Percentiles rank a stretch among this genome's conserved stretches.
Conservation (phyloP, 2,329 filamentous ascomycete species). For the Fusarium camptoceras region DNA sequence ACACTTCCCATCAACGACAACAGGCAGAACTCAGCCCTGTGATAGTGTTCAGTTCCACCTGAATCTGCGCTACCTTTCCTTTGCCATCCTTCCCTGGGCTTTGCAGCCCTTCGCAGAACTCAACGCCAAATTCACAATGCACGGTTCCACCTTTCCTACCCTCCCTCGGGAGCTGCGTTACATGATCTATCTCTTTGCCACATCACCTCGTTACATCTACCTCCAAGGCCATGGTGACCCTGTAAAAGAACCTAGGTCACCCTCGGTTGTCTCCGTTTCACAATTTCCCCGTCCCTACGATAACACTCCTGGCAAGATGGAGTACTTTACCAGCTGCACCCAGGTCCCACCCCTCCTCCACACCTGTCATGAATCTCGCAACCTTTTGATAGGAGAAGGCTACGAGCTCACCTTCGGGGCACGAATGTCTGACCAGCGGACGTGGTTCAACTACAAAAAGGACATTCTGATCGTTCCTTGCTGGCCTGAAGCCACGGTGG, state of each 20-base stretch:
- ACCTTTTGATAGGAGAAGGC: background rate
- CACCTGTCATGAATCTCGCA: background rate
- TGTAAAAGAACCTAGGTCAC: too few relatives aligned
- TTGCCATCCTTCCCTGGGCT: background rate
- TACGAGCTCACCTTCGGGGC: background rate
- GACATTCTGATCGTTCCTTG: background rate
- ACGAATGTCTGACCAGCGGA: background rate
- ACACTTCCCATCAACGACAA: background rate
- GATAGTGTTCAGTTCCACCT: too few relatives aligned
- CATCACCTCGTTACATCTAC: background rate
- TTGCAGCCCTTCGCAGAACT: rapidly evolving
- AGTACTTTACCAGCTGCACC: background rate
- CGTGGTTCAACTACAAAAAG: conserved; percentile 4
- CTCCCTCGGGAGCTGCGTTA: background rate
- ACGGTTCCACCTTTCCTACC: background rate
- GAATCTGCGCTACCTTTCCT: too few relatives aligned
- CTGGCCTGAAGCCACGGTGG: too few relatives aligned
- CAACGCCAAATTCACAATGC: background rate
- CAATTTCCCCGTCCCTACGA: too few relatives aligned
- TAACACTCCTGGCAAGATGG: too few relatives aligned
- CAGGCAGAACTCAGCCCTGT: too few relatives aligned
- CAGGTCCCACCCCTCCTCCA: background rate
- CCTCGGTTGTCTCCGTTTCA: too few relatives aligned
- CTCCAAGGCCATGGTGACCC: background rate
- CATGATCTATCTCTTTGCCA: background rate